Conservation (phyloP, 305 asterid genomes). For the Fraxinus nigra region DNA sequence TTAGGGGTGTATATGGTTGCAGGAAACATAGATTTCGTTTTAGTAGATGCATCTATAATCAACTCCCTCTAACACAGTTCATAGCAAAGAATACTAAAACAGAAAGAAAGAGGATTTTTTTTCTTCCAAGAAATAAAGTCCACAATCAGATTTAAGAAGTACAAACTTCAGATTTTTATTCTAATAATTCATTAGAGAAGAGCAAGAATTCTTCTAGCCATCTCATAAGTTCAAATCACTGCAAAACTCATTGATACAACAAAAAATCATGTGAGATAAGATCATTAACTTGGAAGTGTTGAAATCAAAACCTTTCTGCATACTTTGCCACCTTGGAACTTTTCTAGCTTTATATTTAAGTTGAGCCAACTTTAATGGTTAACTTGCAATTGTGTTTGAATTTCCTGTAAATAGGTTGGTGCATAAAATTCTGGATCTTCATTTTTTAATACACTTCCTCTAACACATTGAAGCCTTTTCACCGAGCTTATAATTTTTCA, state of each 20-base stretch:
- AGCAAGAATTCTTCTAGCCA: neutral
- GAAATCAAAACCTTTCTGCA: neutral
- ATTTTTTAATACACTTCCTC: constrained; percentile 55
- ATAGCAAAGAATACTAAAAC: neutral
- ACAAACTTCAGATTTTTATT: neutral
- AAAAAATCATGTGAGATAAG: neutral
- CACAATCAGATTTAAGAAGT: neutral
- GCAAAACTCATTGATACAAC: neutral
- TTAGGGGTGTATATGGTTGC: neutral
- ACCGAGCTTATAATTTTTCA: constrained; percentile 74
- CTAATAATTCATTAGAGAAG: neutral
- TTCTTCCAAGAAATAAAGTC: neutral
- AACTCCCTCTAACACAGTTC: neutral
- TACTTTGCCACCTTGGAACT: neutral
- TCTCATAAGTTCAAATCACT: neutral
- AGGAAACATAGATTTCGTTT: neutral
- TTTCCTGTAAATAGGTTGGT: constrained; percentile 49
- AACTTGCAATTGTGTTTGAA: too few relatives aligned
- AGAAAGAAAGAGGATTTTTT: neutral
- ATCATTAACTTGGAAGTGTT: neutral
- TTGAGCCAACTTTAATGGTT: too few relatives aligned
- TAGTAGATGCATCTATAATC: neutral
- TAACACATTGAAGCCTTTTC: constrained; percentile 76
- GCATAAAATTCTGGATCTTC: constrained; percentile 47
- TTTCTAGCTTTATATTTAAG: too few relatives aligned